These are phyloP conservation scores for Tarenaya hassleriana DNA, from an alignment of 345 rosid species.

Conservation along the genomic window DNA sequence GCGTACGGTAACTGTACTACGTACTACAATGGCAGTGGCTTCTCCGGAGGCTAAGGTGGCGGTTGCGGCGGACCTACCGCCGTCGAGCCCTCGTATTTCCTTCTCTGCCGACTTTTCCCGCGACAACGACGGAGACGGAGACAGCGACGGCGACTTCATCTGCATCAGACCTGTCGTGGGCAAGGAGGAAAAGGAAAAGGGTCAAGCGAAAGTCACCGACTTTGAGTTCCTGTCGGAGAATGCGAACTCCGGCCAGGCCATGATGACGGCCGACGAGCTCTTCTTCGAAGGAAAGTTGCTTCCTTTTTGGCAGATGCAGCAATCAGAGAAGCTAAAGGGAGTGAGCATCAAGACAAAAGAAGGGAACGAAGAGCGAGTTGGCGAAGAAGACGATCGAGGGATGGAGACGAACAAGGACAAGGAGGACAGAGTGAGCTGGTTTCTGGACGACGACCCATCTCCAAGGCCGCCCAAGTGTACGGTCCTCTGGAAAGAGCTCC, in stretches of 20 bases:
- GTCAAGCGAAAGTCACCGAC: conserved; percentile 44
- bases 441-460: conserved; percentile 88
- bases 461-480: conserved; percentile 97
- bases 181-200: conserved; percentile 30
- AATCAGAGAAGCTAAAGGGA: conserved; percentile 58
- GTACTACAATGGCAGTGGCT: conserved; percentile 35
- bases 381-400: conserved; percentile 22
- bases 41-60: conserved; percentile 39
- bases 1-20: not conserved
- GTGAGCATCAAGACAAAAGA: conserved; percentile 42
- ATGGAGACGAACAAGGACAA: conserved; percentile 18
- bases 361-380: conserved; percentile 23
- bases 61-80: conserved; percentile 36
- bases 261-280: conserved; percentile 86
- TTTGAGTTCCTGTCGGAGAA: conserved; percentile 81
- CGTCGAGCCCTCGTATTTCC: conserved; percentile 70
- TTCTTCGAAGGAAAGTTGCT: conserved; percentile 85
- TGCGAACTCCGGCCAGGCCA: conserved; percentile 35
- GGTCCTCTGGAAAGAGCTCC: conserved; percentile 87
- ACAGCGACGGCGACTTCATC: conserved; percentile 45
- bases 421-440: conserved; percentile 57
- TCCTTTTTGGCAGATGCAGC: conserved; percentile 84
- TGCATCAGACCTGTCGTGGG: conserved; percentile 44
- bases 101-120: conserved; percentile 74
- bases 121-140: conserved; percentile 40